A percentile compares a stretch with the other conserved stretches of the same genome.
These are phyloP conservation scores for Apiotrichum brassicae DNA, from an alignment of 1,284 basidiomycete species.

Conservation along the genomic window DNA sequence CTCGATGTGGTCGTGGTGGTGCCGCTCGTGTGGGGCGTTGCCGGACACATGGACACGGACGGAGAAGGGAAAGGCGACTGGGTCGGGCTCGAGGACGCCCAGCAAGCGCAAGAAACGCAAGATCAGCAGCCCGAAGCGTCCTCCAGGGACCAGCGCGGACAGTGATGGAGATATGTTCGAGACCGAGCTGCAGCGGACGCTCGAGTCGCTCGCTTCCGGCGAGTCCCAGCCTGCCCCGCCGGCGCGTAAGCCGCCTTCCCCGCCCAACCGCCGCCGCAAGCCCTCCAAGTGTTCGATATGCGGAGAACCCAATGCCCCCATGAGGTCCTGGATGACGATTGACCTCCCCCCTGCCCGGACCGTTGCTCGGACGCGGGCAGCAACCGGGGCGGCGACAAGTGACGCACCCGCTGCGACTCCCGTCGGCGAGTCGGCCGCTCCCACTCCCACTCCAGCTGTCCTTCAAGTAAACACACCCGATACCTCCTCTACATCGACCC, in stretches of 20 bases:
- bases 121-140: too few relatives aligned
- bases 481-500: too few relatives aligned
- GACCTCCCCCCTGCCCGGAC: slow-evolving; percentile 8
- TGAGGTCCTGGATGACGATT: not conserved
- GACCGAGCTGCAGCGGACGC: not conserved
- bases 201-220: not conserved
- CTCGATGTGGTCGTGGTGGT: slow-evolving; percentile 23
- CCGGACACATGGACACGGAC: slow-evolving; percentile 15
- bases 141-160: too few relatives aligned
- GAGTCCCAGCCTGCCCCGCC: not conserved
- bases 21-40: slow-evolving; percentile 20
- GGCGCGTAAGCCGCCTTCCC: not conserved
- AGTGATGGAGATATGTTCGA: too few relatives aligned
- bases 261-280: not conserved
- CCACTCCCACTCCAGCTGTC: too few relatives aligned
- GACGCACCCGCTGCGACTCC: too few relatives aligned
- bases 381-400: too few relatives aligned
- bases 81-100: not conserved
- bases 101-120: not conserved
- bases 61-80: not conserved
- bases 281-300: not conserved
- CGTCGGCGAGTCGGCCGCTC: too few relatives aligned
- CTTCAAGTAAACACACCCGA: too few relatives aligned
- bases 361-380: slow-evolving; percentile 11
- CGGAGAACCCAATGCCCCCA: not conserved